Percentiles rank a stretch among this genome's conserved stretches.
Conservation (phyloP, 2,329 filamentous ascomycete species). For the Cercospora sp. region DNA sequence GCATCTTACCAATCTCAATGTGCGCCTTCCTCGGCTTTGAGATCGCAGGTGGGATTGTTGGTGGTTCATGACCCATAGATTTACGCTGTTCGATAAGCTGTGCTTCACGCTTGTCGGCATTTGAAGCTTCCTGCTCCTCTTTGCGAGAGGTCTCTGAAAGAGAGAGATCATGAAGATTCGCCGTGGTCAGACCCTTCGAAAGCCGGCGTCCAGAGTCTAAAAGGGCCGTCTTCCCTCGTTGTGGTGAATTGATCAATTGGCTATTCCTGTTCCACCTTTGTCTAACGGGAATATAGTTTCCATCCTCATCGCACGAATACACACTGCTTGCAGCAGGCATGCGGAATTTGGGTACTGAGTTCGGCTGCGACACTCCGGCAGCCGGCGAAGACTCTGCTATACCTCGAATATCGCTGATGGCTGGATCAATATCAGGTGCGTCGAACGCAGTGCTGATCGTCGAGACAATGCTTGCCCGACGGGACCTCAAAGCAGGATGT, state of each 20-base stretch:
- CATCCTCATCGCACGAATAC: slow-evolving; percentile 10
- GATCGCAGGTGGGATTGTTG: neutral
- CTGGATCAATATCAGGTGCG: neutral
- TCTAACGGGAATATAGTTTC: slow-evolving; percentile 8
- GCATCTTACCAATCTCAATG: neutral
- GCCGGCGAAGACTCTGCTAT: neutral
- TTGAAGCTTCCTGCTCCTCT: neutral
- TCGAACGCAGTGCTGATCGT: neutral
- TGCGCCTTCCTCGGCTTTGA: slow-evolving; percentile 1
- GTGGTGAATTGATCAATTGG: neutral
- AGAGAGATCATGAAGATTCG: neutral
- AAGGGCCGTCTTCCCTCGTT: neutral
- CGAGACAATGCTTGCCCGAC: neutral
- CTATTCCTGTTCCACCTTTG: slow-evolving; percentile 2
- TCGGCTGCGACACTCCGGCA: neutral
- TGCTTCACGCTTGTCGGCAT: neutral
- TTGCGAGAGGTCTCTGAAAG: neutral
- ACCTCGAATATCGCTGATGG: neutral
- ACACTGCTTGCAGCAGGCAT: slow-evolving; percentile 12
- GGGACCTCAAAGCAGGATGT: neutral
- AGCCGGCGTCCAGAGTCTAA: neutral
- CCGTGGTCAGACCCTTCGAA: neutral
- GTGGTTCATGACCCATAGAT: neutral
- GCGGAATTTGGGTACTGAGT: neutral
- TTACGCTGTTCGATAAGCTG: neutral